These are phyloP conservation scores for Cornus florida DNA, from an alignment of 148 eudicot genomes.

Conservation along the genomic window DNA sequence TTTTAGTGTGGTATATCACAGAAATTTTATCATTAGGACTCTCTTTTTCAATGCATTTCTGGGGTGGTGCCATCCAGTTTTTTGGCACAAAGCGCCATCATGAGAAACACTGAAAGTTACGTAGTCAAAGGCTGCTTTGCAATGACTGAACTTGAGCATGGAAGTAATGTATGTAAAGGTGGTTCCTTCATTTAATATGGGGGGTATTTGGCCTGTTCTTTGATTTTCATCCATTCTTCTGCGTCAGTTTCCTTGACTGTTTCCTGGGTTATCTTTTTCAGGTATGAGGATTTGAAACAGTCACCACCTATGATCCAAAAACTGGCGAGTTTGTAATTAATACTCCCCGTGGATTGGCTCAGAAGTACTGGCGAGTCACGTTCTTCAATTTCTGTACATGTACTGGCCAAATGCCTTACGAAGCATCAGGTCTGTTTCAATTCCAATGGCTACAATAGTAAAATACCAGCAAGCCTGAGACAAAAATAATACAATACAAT, in stretches of 20 bases:
- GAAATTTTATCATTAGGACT: neutral
- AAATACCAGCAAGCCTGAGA: too few relatives aligned
- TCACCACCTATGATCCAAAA: slow-evolving; percentile 73
- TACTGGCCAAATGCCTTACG: too few relatives aligned
- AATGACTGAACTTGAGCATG: slow-evolving; percentile 98
- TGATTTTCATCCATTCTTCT: neutral
- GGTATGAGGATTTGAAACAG: slow-evolving; percentile 96
- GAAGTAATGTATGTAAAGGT: slow-evolving; percentile 81
- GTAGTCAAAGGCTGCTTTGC: slow-evolving; percentile 88
- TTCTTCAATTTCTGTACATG: too few relatives aligned
- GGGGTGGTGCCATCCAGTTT: slow-evolving; percentile 97
- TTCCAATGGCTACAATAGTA: too few relatives aligned
- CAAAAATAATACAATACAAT: too few relatives aligned
- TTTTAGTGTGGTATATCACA: neutral
- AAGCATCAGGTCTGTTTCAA: too few relatives aligned
- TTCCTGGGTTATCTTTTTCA: slow-evolving; percentile 21
- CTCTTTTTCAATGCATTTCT: slow-evolving; percentile 24
- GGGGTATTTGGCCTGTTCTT: neutral
- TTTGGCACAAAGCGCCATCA: slow-evolving; percentile 95
- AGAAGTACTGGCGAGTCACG: slow-evolving; percentile 97
- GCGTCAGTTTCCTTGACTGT: neutral
- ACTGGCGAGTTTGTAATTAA: slow-evolving; percentile 74
- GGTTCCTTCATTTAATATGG: neutral
- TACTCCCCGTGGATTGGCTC: slow-evolving; percentile 94
- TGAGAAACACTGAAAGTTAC: slow-evolving; percentile 68